Conservation (phyloP, 2,329 filamentous ascomycete genomes). For the Curvularia sp. region DNA sequence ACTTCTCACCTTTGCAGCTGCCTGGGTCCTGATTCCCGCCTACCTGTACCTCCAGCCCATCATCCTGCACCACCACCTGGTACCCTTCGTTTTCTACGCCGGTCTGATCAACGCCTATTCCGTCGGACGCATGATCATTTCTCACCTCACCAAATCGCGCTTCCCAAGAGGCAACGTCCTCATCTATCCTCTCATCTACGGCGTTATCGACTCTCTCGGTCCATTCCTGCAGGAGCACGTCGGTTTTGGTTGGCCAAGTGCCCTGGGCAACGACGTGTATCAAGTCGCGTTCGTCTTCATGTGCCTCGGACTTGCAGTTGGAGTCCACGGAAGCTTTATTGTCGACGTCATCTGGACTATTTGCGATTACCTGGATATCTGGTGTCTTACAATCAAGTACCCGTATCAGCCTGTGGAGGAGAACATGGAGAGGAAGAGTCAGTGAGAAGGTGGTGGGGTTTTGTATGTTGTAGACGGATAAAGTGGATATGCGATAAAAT, state of each 20-base stretch:
- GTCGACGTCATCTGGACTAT: constrained; percentile 97
- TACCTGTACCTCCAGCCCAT: constrained; percentile 87
- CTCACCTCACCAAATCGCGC: constrained; percentile 83
- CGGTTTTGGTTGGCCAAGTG: constrained; percentile 56
- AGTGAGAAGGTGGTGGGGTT: constrained; percentile 16
- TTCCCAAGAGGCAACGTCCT: constrained; percentile 94
- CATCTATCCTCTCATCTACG: constrained; percentile 76
- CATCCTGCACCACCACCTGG: constrained; percentile 81
- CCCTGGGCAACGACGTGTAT: constrained; percentile 69
- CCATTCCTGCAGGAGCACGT: constrained; percentile 63
- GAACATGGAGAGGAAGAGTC: constrained; percentile 36
- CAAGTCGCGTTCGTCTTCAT: constrained; percentile 91
- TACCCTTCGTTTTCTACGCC: constrained; percentile 88
- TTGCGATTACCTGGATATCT: constrained; percentile 97
- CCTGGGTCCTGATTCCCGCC: constrained; percentile 76
- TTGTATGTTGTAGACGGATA: not conserved
- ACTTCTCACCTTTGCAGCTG: constrained; percentile 77
- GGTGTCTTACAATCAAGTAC: constrained; percentile 97
- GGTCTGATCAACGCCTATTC: constrained; percentile 93
- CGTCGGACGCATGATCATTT: constrained; percentile 94
- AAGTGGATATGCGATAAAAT: not conserved
- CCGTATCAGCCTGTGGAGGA: constrained; percentile 58
- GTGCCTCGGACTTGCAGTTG: constrained; percentile 82
- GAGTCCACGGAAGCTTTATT: constrained; percentile 97
- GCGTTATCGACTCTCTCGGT: constrained; percentile 80